These are phyloP conservation scores for Cephalotrichum gorgonifer DNA, from an alignment of 2,329 filamentous ascomycete genomes.

Conservation along the genomic window DNA sequence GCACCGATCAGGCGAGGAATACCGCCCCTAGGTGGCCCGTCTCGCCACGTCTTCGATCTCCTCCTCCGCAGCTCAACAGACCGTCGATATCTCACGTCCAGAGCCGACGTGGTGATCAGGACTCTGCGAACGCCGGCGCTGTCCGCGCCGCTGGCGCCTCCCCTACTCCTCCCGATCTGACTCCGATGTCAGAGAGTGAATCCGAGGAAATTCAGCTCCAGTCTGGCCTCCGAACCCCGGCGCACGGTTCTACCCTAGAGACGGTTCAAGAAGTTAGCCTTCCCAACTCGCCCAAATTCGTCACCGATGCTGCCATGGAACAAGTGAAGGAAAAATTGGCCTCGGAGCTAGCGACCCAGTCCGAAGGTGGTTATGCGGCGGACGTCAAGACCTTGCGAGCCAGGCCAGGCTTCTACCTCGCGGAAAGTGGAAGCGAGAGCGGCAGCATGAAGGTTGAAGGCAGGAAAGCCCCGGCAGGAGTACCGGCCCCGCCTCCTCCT, in stretches of 20 bases:
- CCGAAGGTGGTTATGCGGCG: slow-evolving; percentile 26
- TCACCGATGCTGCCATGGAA: slow-evolving; percentile 35
- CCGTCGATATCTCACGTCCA: slow-evolving; percentile 26
- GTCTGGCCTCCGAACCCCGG: slow-evolving; percentile 49
- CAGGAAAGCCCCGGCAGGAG: slow-evolving; percentile 25
- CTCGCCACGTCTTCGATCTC: slow-evolving; percentile 68
- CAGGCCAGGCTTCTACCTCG: slow-evolving; percentile 32
- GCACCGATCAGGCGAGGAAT: slow-evolving; percentile 33
- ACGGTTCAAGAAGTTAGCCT: slow-evolving; percentile 88
- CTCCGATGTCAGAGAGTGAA: slow-evolving; percentile 37
- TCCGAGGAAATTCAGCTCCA: slow-evolving; percentile 37
- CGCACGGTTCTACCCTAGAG: slow-evolving; percentile 58
- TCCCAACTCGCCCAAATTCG: slow-evolving; percentile 53
- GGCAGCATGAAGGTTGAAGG: slow-evolving; percentile 35
- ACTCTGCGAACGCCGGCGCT: slow-evolving; percentile 41
- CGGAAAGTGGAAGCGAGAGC: slow-evolving; percentile 58
- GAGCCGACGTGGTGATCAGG: slow-evolving; percentile 36
- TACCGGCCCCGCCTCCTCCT: slow-evolving; percentile 35
- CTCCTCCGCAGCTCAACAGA: slow-evolving; percentile 49
- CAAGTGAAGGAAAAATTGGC: slow-evolving; percentile 39
- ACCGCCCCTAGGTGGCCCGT: slow-evolving; percentile 60
- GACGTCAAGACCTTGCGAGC: slow-evolving; percentile 32
- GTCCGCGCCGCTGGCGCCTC: slow-evolving; percentile 38
- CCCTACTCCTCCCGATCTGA: slow-evolving; percentile 26
- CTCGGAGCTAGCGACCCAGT: slow-evolving; percentile 28